Conservation (phyloP, 2,329 filamentous ascomycete genomes). For the Juglanconis juglandina region DNA sequence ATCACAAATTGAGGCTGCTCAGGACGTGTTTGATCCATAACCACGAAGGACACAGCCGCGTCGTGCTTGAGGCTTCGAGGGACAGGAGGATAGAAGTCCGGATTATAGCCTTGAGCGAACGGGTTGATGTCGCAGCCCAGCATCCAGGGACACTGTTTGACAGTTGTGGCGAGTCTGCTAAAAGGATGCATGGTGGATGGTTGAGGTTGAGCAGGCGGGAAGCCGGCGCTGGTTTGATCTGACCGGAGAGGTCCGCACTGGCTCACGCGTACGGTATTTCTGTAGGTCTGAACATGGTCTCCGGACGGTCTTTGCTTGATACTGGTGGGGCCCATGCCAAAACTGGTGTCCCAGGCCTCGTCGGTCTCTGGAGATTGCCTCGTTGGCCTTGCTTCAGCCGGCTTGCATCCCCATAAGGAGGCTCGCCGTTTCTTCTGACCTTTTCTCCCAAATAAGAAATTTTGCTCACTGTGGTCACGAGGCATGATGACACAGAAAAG, state of each 20-base stretch:
- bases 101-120: neutral
- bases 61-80: constrained; percentile 15
- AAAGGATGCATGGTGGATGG: constrained; percentile 7
- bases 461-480: neutral
- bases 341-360: neutral
- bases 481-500: neutral
- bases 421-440: constrained; percentile 1
- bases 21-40: constrained; percentile 12
- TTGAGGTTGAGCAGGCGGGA: neutral
- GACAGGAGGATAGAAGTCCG: constrained; percentile 3
- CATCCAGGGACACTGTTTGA: constrained; percentile 14
- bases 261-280: neutral
- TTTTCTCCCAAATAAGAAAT: constrained; percentile 1
- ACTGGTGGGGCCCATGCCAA: too few relatives aligned
- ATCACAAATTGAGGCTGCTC: constrained; percentile 17
- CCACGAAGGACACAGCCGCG: constrained; percentile 13
- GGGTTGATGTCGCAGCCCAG: neutral
- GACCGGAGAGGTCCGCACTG: neutral
- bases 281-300: neutral
- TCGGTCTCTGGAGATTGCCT: neutral
- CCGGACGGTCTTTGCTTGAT: neutral
- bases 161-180: neutral
- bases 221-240: neutral
- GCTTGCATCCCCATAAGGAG: constrained; percentile 8
- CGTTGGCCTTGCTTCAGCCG: neutral